phyloP scores from a whole-genome alignment of 202 grass and related monocot genomes.

The Digitaria exilis region DNA sequence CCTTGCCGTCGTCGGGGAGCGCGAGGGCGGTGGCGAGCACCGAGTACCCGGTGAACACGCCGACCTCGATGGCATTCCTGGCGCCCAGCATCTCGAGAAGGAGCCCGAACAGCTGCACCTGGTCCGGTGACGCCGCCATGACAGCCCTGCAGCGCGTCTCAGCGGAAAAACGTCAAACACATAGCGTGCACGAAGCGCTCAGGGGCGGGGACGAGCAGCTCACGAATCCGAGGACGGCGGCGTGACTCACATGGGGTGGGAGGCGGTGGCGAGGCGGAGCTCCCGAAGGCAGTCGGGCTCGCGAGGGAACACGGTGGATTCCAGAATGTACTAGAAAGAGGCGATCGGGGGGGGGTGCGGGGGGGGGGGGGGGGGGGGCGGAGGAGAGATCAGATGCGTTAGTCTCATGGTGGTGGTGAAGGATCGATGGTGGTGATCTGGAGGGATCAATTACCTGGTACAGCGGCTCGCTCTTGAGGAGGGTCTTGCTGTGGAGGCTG shows the following conservation, averaged over 20 bases:
- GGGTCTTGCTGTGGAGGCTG: slow-evolving; percentile 61
- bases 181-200: background rate
- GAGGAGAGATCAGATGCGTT: no score
- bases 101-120: slow-evolving; percentile 64
- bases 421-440: background rate
- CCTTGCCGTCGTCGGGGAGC: slow-evolving; percentile 69
- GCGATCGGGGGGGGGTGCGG: no score
- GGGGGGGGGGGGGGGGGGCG: no score
- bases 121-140: slow-evolving; percentile 66
- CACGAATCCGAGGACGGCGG: background rate
- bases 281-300: slow-evolving; percentile 64
- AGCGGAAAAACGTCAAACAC: slow-evolving; percentile 33
- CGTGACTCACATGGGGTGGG: slow-evolving; percentile 48
- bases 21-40: slow-evolving; percentile 75
- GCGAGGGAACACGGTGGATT: slow-evolving; percentile 69
- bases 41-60: slow-evolving; percentile 81
- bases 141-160: slow-evolving; percentile 21
- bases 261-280: no score
- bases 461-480: slow-evolving; percentile 61
- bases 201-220: background rate
- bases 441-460: slow-evolving; percentile 53
- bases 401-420: background rate
- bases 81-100: slow-evolving; percentile 66
- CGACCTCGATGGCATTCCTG: slow-evolving; percentile 64
- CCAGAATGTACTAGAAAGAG: slow-evolving; percentile 58